phyloP scores from a whole-genome alignment of 495 filamentous ascomycete genomes.

The Ramalina peruviana region DNA sequence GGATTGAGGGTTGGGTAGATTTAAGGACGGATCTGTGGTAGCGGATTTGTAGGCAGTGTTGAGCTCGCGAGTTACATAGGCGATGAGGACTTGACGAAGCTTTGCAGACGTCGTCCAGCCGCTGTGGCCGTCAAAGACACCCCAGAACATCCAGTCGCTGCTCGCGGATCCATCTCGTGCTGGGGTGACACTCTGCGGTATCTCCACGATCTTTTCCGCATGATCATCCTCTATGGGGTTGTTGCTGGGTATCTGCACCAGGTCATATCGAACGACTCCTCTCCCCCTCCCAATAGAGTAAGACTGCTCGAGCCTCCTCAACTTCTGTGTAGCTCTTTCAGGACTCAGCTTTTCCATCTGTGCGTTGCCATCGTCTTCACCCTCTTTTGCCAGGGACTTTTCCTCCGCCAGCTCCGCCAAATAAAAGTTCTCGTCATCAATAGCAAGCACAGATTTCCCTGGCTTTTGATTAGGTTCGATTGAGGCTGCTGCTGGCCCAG shows the following conservation, averaged over 20 bases:
- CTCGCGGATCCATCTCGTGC: slow-evolving; percentile 36
- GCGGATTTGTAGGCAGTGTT: slow-evolving; percentile 79
- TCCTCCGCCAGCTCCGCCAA: slow-evolving; percentile 68
- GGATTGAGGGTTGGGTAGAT: slow-evolving; percentile 53
- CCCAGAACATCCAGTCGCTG: slow-evolving; percentile 99
- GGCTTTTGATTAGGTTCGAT: slow-evolving; percentile 13
- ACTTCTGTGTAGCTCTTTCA: slow-evolving; percentile 80
- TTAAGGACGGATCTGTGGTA: slow-evolving; percentile 42
- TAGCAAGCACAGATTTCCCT: slow-evolving; percentile 39
- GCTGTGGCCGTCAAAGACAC: slow-evolving; percentile 92
- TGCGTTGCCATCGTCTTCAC: slow-evolving; percentile 64
- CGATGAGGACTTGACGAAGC: slow-evolving; percentile 79
- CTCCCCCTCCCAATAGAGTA: slow-evolving; percentile 80
- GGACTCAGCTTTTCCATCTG: slow-evolving; percentile 92
- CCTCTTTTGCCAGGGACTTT: slow-evolving; percentile 72
- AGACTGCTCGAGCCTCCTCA: slow-evolving; percentile 79
- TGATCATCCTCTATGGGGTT: slow-evolving; percentile 98
- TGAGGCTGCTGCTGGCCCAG: neutral
- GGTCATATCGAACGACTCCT: slow-evolving; percentile 88
- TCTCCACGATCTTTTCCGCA: slow-evolving; percentile 89
- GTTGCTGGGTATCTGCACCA: slow-evolving; percentile 91
- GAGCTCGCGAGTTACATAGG: slow-evolving; percentile 85
- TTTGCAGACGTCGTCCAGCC: slow-evolving; percentile 98
- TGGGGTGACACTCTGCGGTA: slow-evolving; percentile 44
- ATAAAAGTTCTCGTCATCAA: slow-evolving; percentile 74